These are phyloP conservation scores for Turritis glabra DNA, from an alignment of 345 rosid species.

Conservation along the genomic window DNA sequence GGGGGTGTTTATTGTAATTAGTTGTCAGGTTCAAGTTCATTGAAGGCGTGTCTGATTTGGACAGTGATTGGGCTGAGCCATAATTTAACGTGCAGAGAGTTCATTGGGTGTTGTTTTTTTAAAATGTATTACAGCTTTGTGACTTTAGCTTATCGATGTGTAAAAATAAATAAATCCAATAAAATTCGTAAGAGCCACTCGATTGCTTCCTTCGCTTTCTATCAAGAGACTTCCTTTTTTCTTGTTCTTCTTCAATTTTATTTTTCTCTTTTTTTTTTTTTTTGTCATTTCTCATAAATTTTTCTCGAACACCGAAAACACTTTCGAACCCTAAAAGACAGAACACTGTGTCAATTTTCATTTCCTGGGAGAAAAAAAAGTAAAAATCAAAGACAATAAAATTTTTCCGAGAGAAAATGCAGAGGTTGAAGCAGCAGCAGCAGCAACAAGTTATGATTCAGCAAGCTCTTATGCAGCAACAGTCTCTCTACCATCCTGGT, in stretches of 20 bases:
- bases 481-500: conserved; percentile 92
- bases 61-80: conserved; percentile 25
- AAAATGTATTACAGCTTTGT: conserved; percentile 7
- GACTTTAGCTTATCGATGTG: conserved; percentile 19
- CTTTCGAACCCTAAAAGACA: conserved; percentile 41
- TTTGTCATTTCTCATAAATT: neutral
- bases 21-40: conserved; percentile 1
- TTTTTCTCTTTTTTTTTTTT: neutral
- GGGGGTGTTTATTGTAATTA: conserved; percentile 7
- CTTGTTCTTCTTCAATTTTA: conserved; percentile 3
- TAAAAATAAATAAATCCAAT: neutral
- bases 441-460: conserved; percentile 88
- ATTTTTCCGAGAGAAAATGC: conserved; percentile 17
- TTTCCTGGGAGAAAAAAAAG: neutral
- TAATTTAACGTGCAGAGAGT: conserved; percentile 6
- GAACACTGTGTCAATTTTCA: conserved; percentile 19
- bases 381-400: conserved; percentile 4
- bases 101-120: conserved; percentile 16
- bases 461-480: conserved; percentile 95
- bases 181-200: conserved; percentile 42
- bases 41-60: conserved; percentile 28
- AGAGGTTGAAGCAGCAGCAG: conserved; percentile 62
- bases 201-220: conserved; percentile 39
- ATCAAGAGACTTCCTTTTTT: conserved; percentile 24
- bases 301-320: conserved; percentile 26